phyloP scores from a whole-genome alignment of 1,284 basidiomycete genomes.

The Sphagnurus paluster region DNA sequence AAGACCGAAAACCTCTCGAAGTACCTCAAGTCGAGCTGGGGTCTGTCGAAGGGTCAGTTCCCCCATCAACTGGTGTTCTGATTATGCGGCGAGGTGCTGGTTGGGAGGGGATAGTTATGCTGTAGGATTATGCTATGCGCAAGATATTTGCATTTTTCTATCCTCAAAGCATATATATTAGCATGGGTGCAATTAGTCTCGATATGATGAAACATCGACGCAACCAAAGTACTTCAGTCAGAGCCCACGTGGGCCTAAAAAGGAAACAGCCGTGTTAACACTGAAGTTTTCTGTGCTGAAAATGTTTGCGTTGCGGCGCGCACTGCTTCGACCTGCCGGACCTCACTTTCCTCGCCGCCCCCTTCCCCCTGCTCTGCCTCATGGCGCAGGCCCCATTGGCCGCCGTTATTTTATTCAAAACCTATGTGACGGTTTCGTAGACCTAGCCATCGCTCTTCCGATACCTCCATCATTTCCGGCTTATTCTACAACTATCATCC shows the following conservation, averaged over 20 bases:
- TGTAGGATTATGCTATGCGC: constrained; percentile 33
- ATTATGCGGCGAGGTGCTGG: constrained; percentile 29
- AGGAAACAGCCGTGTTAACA: not conserved
- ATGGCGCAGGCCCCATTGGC: constrained; percentile 9
- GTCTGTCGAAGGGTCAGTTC: constrained; percentile 93
- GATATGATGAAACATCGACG: not conserved
- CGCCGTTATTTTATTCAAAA: constrained; percentile 33
- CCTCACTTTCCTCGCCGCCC: constrained; percentile 11
- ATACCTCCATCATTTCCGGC: constrained; percentile 63
- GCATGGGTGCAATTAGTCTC: constrained; percentile 5
- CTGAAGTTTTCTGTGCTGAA: constrained; percentile 9
- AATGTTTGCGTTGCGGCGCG: constrained; percentile 38
- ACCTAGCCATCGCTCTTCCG: constrained; percentile 67
- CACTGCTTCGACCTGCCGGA: constrained; percentile 26
- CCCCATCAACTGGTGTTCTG: constrained; percentile 89
- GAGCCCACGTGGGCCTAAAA: constrained; percentile 13
- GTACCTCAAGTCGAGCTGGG: constrained; percentile 94
- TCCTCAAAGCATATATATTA: constrained; percentile 16
- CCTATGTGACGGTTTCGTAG: constrained; percentile 41
- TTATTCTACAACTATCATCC: constrained; percentile 78
- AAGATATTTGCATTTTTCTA: constrained; percentile 22
- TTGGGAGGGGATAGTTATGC: constrained; percentile 19
- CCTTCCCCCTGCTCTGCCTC: too few relatives aligned
- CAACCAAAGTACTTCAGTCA: not conserved
- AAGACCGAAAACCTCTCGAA: constrained; percentile 91